Percentiles rank a stretch among this genome's conserved stretches.
Evolutionary conservation across 805 yeast species (phyloP).

Genomic region (Cyberlindnera subsufficiens): DNA sequence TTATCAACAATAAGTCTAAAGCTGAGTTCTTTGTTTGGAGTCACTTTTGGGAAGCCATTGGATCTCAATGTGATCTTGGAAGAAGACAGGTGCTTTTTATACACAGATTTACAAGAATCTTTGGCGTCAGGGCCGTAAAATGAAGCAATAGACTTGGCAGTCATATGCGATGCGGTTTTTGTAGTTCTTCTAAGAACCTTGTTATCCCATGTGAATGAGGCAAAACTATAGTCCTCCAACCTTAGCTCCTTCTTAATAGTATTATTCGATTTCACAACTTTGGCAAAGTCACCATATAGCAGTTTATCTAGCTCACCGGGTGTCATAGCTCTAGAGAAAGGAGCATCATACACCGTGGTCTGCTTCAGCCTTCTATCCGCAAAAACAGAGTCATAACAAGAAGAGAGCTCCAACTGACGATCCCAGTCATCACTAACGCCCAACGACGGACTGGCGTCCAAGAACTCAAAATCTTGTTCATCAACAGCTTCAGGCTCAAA

Average conservation of each 20-base stretch:
- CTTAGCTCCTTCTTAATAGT: constrained; percentile 25
- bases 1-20: constrained; percentile 26
- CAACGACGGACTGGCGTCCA: constrained; percentile 38
- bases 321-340: constrained; percentile 18
- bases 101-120: constrained; percentile 11
- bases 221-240: constrained; percentile 19
- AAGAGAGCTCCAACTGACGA: constrained; percentile 52
- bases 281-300: constrained; percentile 42
- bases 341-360: constrained; percentile 19
- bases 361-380: constrained; percentile 11
- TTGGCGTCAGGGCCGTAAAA: constrained; percentile 2
- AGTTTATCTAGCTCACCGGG: constrained; percentile 39
- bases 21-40: constrained; percentile 24
- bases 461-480: constrained; percentile 39
- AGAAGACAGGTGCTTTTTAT: constrained; percentile 20
- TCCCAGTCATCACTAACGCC: constrained; percentile 59
- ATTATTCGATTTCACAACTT: constrained; percentile 23
- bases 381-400: constrained; percentile 18
- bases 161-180: constrained; percentile 5
- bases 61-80: constrained; percentile 23
- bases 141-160: background rate
- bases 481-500: constrained; percentile 60
- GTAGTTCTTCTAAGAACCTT: constrained; percentile 5
- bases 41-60: constrained; percentile 34
- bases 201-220: constrained; percentile 17